Evolutionary conservation across 2,329 filamentous ascomycete species (phyloP).

Genomic region (Periconia sp.): DNA sequence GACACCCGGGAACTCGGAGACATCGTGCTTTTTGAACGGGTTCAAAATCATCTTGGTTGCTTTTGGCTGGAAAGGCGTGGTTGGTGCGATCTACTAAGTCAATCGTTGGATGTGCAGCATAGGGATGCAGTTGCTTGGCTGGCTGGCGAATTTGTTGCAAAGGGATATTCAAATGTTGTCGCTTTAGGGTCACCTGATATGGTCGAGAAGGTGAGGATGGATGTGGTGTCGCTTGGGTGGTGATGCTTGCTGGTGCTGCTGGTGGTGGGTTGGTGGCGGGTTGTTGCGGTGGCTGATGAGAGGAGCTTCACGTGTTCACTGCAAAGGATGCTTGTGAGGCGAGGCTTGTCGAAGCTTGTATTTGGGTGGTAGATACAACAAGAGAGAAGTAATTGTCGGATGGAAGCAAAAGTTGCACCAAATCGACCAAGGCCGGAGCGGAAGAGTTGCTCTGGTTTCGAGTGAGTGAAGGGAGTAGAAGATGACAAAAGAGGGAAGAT

Average conservation of each 20-base stretch:
- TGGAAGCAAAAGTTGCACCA: neutral
- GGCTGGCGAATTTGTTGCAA: neutral
- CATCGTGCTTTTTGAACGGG: constrained; percentile 55
- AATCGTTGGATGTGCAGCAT: neutral
- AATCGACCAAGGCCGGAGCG: neutral
- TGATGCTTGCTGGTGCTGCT: neutral
- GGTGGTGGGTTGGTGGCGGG: neutral
- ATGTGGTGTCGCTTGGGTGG: constrained; percentile 3
- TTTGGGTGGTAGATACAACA: neutral
- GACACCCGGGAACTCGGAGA: constrained; percentile 54
- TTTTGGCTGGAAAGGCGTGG: neutral
- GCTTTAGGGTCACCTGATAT: constrained; percentile 2
- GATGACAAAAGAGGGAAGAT: too few relatives aligned
- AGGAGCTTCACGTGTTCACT: constrained; percentile 19
- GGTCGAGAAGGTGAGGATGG: neutral
- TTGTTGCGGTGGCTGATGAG: neutral
- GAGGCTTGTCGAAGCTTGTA: constrained; percentile 28
- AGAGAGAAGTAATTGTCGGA: neutral
- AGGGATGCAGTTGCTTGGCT: neutral
- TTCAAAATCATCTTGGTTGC: constrained; percentile 46
- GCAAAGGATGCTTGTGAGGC: constrained; percentile 18
- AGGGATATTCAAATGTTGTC: constrained; percentile 8
- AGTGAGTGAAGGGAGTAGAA: too few relatives aligned
- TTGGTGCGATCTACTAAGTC: neutral
- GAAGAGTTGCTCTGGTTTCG: neutral